These are phyloP conservation scores for Wickerhamomyces bovis DNA, from an alignment of 805 yeast genomes.

Conservation along the genomic window DNA sequence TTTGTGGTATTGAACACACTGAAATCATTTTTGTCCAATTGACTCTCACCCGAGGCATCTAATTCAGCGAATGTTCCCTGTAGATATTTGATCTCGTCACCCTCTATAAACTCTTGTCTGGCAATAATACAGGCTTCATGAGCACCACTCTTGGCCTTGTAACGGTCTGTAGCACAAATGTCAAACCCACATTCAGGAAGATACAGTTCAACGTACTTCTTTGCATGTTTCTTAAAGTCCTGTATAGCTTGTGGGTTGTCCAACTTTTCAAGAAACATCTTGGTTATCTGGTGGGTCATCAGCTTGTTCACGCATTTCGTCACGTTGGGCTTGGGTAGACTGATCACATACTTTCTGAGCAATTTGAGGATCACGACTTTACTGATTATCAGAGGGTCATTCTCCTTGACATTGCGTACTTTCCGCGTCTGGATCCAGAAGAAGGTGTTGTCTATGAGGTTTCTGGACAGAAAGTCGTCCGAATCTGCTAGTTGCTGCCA, in stretches of 20 bases:
- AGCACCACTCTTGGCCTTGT: conserved; percentile 15
- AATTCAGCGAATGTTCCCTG: conserved; percentile 33
- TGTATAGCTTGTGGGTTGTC: conserved; percentile 13
- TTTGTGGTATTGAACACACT: conserved; percentile 34
- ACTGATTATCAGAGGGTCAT: conserved; percentile 1
- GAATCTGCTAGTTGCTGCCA: conserved; percentile 24
- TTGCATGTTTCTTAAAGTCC: conserved; percentile 32
- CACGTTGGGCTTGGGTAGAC: conserved; percentile 9
- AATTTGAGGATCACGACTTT: conserved; percentile 4
- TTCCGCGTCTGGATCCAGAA: conserved; percentile 26
- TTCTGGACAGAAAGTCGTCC: conserved; percentile 27
- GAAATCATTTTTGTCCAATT: conserved; percentile 33
- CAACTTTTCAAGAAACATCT: conserved; percentile 22
- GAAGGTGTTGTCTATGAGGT: conserved; percentile 20
- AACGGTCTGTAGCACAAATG: conserved; percentile 37
- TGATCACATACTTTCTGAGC: conserved; percentile 10
- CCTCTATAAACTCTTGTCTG: conserved; percentile 22
- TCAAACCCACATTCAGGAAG: conserved; percentile 34
- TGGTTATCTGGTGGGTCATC: conserved; percentile 20
- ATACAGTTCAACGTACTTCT: conserved; percentile 31
- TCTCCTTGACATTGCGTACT: conserved; percentile 8
- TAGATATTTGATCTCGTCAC: conserved; percentile 29
- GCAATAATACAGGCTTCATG: conserved; percentile 35
- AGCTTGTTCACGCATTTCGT: conserved; percentile 23
- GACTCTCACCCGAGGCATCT: conserved; percentile 27